These are phyloP conservation scores for Neurospora pannonica DNA, from an alignment of 495 filamentous ascomycete genomes.

Conservation along the genomic window DNA sequence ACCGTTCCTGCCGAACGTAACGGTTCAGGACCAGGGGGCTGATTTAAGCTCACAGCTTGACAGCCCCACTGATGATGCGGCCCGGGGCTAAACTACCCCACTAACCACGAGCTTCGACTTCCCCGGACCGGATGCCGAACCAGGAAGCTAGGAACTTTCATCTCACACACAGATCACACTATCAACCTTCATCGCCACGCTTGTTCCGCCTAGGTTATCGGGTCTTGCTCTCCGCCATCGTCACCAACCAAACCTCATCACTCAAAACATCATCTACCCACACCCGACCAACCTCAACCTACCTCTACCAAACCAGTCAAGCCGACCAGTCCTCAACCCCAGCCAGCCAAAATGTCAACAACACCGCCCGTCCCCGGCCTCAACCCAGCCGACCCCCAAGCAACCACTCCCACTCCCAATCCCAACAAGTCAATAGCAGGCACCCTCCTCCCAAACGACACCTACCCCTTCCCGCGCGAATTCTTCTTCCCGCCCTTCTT, in stretches of 20 bases:
- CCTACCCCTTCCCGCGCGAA: constrained; percentile 40
- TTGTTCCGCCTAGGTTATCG: neutral
- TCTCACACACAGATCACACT: neutral
- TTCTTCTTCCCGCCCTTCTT: constrained; percentile 68
- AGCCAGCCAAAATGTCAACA: neutral
- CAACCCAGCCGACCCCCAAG: neutral
- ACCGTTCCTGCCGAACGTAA: neutral
- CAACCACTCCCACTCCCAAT: too few relatives aligned
- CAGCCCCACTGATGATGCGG: neutral
- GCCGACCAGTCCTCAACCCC: neutral
- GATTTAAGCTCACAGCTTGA: neutral
- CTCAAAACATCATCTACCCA: neutral
- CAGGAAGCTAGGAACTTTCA: neutral
- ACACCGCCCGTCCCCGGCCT: neutral
- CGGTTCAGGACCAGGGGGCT: neutral
- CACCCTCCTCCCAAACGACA: neutral
- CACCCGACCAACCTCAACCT: neutral
- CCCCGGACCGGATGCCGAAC: neutral
- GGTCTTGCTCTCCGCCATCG: neutral
- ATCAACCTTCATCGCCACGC: neutral
- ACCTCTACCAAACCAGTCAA: neutral
- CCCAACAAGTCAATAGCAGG: neutral
- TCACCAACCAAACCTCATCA: neutral
- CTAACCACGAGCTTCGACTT: neutral
- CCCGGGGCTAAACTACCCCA: neutral